Percentiles rank a stretch among this genome's conserved stretches.
Evolutionary conservation across 2,329 filamentous ascomycete species (phyloP).

Genomic region (Hyphodiscus sp.): DNA sequence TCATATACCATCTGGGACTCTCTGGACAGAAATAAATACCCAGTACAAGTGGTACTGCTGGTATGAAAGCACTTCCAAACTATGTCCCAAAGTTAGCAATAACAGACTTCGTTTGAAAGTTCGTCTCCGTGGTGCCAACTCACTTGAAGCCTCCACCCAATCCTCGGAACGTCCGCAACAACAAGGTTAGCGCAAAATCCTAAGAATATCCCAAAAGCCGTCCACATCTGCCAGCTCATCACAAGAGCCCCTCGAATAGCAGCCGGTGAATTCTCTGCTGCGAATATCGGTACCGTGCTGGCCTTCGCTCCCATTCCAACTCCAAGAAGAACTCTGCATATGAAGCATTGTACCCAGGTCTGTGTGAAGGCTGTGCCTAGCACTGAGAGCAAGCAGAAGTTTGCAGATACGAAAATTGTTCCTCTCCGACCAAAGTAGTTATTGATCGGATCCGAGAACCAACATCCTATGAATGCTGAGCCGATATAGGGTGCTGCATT

Average conservation of each 20-base stretch:
- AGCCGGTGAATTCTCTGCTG: conserved; percentile 46
- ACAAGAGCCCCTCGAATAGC: conserved; percentile 50
- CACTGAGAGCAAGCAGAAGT: conserved; percentile 36
- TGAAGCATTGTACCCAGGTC: conserved; percentile 49
- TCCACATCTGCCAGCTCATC: conserved; percentile 77
- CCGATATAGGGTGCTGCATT: conserved; percentile 50
- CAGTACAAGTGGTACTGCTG: conserved; percentile 48
- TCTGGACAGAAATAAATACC: conserved; percentile 59
- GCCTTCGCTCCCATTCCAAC: conserved; percentile 53
- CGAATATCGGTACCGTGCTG: conserved; percentile 42
- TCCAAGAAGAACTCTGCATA: conserved; percentile 46
- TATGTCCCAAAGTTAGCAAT: background rate
- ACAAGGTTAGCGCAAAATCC: conserved; percentile 35
- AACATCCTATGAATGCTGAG: conserved; percentile 51
- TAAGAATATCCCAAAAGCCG: conserved; percentile 52
- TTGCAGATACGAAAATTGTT: conserved; percentile 62
- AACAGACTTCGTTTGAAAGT: background rate
- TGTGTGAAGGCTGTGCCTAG: conserved; percentile 52
- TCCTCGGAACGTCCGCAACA: conserved; percentile 36
- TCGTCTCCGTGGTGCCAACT: background rate
- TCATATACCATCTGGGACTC: conserved; percentile 58
- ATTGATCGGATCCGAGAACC: conserved; percentile 60
- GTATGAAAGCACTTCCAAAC: conserved; percentile 56
- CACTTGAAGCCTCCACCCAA: conserved; percentile 52
- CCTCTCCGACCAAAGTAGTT: conserved; percentile 64